phyloP scores from a whole-genome alignment of 805 yeast genomes.

The Candida ulmi region DNA sequence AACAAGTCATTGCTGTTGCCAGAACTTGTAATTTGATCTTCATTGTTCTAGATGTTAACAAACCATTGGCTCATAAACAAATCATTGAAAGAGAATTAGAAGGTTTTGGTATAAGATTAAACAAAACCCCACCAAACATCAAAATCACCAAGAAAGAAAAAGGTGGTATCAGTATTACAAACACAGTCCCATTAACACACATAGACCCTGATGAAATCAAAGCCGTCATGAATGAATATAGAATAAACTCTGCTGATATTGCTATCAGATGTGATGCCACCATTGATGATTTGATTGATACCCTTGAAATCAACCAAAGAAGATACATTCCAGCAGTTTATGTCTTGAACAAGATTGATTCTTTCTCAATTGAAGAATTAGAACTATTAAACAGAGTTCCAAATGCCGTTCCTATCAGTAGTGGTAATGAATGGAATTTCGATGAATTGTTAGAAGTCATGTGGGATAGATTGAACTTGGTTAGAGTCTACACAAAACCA shows the following conservation, averaged over 20 bases:
- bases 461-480: slow-evolving; percentile 92
- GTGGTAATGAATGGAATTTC: slow-evolving; percentile 95
- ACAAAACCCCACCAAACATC: slow-evolving; percentile 90
- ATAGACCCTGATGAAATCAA: slow-evolving; percentile 88
- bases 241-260: slow-evolving; percentile 92
- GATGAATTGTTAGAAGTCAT: slow-evolving; percentile 90
- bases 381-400: slow-evolving; percentile 90
- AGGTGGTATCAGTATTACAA: slow-evolving; percentile 93
- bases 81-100: slow-evolving; percentile 93
- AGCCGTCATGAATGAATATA: slow-evolving; percentile 95
- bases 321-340: slow-evolving; percentile 94
- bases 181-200: slow-evolving; percentile 88
- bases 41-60: slow-evolving; percentile 92
- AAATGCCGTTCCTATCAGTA: slow-evolving; percentile 93
- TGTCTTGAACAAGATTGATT: slow-evolving; percentile 92
- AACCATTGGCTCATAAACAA: slow-evolving; percentile 90
- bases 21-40: slow-evolving; percentile 91
- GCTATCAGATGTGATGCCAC: slow-evolving; percentile 97
- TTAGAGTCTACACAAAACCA: slow-evolving; percentile 95
- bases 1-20: slow-evolving; percentile 98
- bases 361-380: slow-evolving; percentile 89
- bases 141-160: slow-evolving; percentile 87
- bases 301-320: slow-evolving; percentile 84
- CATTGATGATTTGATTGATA: slow-evolving; percentile 93
- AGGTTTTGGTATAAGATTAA: slow-evolving; percentile 95